Evolutionary conservation across 192 early-diverging fungal species (phyloP), one percentile per base, ranked within the genome.

Genomic region (Pilaira anomala): DNA sequence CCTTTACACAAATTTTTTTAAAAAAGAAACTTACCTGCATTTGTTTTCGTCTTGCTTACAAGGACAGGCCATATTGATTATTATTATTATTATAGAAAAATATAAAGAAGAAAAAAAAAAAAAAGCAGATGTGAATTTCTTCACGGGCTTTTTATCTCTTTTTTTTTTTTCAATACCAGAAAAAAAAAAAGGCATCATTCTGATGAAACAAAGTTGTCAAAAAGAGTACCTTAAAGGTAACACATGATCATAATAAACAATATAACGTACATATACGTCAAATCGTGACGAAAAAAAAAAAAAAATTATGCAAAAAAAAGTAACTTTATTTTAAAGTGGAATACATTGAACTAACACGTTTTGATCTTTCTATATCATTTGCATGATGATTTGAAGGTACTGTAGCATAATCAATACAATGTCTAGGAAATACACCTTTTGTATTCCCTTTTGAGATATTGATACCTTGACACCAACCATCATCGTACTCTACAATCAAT

Each of bases 401-500:
- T 46, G 25, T 28, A 18, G 44, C 59, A 48, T 56, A 53, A 22
- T 84, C 76, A 25, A 83, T 65, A 57, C 80, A 83, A 46, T 81
- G 77, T 45, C 74, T 66, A 13, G 83, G 83, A 76, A 85, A 83
- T 3, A 83, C 80, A 48, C 83, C 83, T 50, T 76, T 66, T 24
- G 59, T 52, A 33, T 74, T 69, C 2, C 68, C 74, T 12, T 72
- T 73, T n/a, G 79, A 68, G 41, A 79, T 63, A 55, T 85, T 85
- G 18, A 78, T 55, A 28, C 79, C 83, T 45, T 75, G 71, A 58
- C 78, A 78, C 83, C 83, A 85, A 9, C 83, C 83, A 69, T 85
- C 83, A 62, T 85, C 83, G 50, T 78, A 85, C 49, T 79, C 78
- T 30, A 71, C 69, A 13, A 81, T 48, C 22, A 85, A 73, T 6